These are phyloP conservation scores for Zoysia pacifica DNA, from an alignment of 176 grass and related monocot species.

Conservation along the genomic window DNA sequence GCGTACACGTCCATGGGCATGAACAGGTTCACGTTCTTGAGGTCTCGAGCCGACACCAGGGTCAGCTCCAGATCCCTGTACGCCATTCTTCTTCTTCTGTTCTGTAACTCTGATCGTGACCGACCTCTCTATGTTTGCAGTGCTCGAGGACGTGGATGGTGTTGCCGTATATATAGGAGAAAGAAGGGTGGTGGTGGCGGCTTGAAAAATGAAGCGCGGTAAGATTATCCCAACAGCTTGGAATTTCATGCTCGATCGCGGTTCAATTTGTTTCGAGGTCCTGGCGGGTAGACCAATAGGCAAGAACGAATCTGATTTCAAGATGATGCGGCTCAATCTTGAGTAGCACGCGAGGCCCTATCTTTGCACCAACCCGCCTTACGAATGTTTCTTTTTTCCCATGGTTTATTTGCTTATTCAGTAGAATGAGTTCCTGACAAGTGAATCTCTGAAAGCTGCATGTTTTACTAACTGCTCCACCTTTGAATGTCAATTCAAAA, in stretches of 20 bases:
- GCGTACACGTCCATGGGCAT: constrained; percentile 74
- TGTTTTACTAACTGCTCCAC: too few relatives aligned
- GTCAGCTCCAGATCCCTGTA: constrained; percentile 66
- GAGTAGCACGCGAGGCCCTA: too few relatives aligned
- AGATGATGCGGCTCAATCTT: neutral
- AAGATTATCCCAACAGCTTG: too few relatives aligned
- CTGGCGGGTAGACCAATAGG: neutral
- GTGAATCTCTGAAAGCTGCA: too few relatives aligned
- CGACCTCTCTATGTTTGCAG: neutral
- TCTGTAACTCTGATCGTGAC: neutral
- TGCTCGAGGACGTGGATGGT: neutral
- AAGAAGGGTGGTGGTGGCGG: neutral
- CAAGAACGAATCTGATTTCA: neutral
- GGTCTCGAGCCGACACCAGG: constrained; percentile 56
- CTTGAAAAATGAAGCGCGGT: too few relatives aligned
- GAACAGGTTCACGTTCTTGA: constrained; percentile 76
- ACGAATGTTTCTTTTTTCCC: too few relatives aligned
- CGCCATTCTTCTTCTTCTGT: constrained; percentile 43
- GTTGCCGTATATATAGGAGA: neutral
- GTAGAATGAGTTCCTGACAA: too few relatives aligned
- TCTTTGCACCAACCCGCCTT: too few relatives aligned
- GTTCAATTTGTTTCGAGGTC: too few relatives aligned
- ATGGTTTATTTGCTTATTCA: too few relatives aligned
- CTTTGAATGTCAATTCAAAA: too few relatives aligned
- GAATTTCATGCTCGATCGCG: too few relatives aligned